These are phyloP conservation scores for Vaccinium corymbosum DNA, from an alignment of 148 eudicot species.

Conservation along the genomic window DNA sequence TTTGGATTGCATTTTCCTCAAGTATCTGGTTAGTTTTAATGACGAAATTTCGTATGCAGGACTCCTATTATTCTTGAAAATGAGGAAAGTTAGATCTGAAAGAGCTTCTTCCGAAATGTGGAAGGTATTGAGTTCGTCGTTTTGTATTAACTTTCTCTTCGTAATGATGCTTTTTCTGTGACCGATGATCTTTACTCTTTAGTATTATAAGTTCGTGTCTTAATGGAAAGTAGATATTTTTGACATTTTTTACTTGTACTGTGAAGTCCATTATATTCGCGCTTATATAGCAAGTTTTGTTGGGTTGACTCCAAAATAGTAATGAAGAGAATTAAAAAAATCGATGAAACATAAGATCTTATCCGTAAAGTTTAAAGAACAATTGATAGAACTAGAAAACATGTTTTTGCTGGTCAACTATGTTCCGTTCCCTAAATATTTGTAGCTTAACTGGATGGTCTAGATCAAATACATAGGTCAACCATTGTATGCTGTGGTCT, in stretches of 20 bases:
- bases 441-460: neutral
- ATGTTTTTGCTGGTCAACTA: neutral
- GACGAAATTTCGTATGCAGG: conserved; percentile 43
- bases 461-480: neutral
- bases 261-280: neutral
- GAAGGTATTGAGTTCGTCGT: conserved; percentile 55
- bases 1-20: neutral
- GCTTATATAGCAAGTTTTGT: neutral
- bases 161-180: neutral
- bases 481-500: neutral
- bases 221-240: neutral
- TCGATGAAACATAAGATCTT: neutral
- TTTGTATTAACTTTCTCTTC: neutral
- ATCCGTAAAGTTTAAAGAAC: neutral
- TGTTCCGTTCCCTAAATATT: neutral
- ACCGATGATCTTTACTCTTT: neutral
- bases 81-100: conserved; percentile 92
- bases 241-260: neutral
- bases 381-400: conserved; percentile 1
- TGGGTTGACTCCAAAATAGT: neutral
- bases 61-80: conserved; percentile 63
- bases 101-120: conserved; percentile 79
- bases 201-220: neutral
- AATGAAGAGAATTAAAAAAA: neutral
- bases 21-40: conserved; percentile 5